These are phyloP conservation scores for Picochlorum sp. DNA, from an alignment of 139 green algal genomes.

Conservation along the genomic window DNA sequence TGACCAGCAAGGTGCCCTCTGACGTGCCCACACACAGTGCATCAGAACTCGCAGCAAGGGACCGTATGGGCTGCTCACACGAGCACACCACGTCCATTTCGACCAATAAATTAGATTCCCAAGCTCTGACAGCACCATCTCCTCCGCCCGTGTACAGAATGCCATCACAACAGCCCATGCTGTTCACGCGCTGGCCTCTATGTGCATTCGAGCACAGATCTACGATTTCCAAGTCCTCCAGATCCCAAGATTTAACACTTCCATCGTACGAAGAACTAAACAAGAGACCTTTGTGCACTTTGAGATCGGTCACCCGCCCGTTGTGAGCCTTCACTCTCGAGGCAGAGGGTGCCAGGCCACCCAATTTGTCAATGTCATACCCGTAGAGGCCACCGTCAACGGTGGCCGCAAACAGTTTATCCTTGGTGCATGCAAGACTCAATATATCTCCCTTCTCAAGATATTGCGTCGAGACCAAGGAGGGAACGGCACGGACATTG, in stretches of 20 bases:
- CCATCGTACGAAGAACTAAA: slow-evolving; percentile 55
- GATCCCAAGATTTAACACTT: slow-evolving; percentile 58
- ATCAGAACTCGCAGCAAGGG: too few species aligned
- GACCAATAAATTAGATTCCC: slow-evolving; percentile 2
- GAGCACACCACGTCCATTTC: background rate
- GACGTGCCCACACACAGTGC: too few species aligned
- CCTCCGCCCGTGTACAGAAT: slow-evolving; percentile 65
- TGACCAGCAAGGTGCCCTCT: too few species aligned
- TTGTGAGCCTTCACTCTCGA: slow-evolving; percentile 49
- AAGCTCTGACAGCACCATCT: slow-evolving; percentile 41
- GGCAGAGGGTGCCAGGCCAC: slow-evolving; percentile 32
- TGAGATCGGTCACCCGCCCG: slow-evolving; percentile 43
- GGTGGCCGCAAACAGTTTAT: slow-evolving; percentile 43
- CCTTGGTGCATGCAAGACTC: slow-evolving; percentile 31
- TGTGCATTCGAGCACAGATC: slow-evolving; percentile 32
- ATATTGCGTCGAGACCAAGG: slow-evolving; percentile 32
- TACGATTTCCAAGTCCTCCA: slow-evolving; percentile 45
- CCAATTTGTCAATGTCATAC: slow-evolving; percentile 44
- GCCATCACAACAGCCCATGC: slow-evolving; percentile 17
- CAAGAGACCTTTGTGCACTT: slow-evolving; percentile 31
- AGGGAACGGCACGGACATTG: slow-evolving; percentile 49
- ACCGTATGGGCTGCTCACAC: too few species aligned
- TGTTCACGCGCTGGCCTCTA: slow-evolving; percentile 46
- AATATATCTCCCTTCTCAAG: slow-evolving; percentile 66
- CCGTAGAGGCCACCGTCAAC: slow-evolving; percentile 51